Evolutionary conservation across 208 protist species (phyloP), one percentile per base, ranked within the genome.

Genomic region (Plasmodiophora brassicae): DNA sequence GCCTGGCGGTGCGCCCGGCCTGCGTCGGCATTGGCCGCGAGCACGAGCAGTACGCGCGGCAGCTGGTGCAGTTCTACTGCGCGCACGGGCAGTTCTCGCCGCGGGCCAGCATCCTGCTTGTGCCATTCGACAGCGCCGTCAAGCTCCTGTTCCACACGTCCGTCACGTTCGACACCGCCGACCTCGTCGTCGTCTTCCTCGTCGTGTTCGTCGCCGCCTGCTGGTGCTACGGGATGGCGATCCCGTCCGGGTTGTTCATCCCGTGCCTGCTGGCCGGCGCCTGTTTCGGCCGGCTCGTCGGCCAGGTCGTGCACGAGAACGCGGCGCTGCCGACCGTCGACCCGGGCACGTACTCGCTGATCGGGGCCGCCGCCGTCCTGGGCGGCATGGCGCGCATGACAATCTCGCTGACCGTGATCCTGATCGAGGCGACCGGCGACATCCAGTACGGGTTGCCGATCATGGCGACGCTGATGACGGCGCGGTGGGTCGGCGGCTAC

Each of bases 351-450:
- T 91, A 88, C 85, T 88, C 90, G 0, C 83, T 91, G 0, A 87
- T 91, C 45, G 90, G 90, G n/a, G 87, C 90, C 0, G 86, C 85
- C 5, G 86, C 90, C 0, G 85, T 91, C 5, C 72, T 91, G 35
- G 50, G 71, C 10, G 90, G 90, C n/a, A 83, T 89, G 36, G 85
- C 88, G 32, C 87, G 90, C n/a, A 91, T 91, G 90, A 90, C 90
- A 28, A 87, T 91, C 35, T 90, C 90, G 43, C 72, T 91, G 32
- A 71, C 78, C 22, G 84, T 86, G 43, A 86, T 86, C 46, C n/a
- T 86, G 1, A 54, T 86, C 84, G 84, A 86, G 83, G 83, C 41
- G 35, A 86, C 84, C 14, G 1, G 44, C 1, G 46, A 86, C 44
- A 45, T 88, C 60, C 38, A 39, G 60, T 88, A 85, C 60, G 14